Evolutionary conservation across 768 basidiomycete genomes (phyloP).

Genomic region (Pisolithus tinctorius): DNA sequence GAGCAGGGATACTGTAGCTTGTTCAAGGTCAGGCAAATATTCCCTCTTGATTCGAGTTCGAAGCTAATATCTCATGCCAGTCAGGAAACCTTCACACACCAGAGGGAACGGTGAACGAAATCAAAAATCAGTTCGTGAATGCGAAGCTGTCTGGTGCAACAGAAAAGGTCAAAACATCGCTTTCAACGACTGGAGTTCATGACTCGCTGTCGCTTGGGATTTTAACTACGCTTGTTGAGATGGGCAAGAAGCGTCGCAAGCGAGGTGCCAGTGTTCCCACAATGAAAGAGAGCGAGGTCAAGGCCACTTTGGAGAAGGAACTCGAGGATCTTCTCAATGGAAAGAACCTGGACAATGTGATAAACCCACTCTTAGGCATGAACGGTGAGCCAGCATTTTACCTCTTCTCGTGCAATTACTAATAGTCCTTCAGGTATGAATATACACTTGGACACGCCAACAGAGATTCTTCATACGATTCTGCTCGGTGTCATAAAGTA

Average conservation of each 20-base stretch:
- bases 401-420: too few species aligned
- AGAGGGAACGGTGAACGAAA: not conserved
- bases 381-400: not conserved
- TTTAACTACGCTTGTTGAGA: not conserved
- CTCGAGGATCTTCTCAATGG: not conserved
- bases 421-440: not conserved
- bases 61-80: conserved; percentile 1
- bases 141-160: not conserved
- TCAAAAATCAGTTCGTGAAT: not conserved
- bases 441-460: not conserved
- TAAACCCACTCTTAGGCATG: conserved; percentile 6
- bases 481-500: conserved; percentile 29
- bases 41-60: too few species aligned
- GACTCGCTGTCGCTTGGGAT: not conserved
- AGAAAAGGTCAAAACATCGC: conserved; percentile 1
- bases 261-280: not conserved
- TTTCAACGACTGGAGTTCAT: not conserved
- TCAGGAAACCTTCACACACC: not conserved
- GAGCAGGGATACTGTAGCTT: conserved; percentile 30
- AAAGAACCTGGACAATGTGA: not conserved
- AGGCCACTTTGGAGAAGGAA: not conserved
- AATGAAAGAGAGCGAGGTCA: not conserved
- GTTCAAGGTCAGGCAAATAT: conserved; percentile 20
- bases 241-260: conserved; percentile 2
- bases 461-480: conserved; percentile 8